These are phyloP conservation scores for Euphorbia tirucalli DNA, from an alignment of 345 rosid genomes.

Conservation along the genomic window DNA sequence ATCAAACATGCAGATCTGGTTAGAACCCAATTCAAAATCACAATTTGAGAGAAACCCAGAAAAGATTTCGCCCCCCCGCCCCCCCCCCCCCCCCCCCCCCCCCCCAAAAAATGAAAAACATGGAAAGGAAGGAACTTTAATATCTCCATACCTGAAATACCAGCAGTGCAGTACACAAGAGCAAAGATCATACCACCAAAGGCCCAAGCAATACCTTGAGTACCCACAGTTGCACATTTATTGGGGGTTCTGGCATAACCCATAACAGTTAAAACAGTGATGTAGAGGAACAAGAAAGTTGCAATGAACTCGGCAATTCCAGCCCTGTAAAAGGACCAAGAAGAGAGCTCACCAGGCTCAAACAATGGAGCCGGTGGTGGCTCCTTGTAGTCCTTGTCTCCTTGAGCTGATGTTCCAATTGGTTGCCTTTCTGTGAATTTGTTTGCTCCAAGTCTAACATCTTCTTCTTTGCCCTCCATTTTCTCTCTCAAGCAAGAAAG, in stretches of 20 bases:
- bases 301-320: constrained; percentile 33
- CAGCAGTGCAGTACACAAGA: constrained; percentile 32
- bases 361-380: constrained; percentile 32
- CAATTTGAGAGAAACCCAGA: not conserved
- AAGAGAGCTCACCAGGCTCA: constrained; percentile 28
- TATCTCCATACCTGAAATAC: constrained; percentile 22
- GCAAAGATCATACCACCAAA: constrained; percentile 38
- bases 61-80: too few relatives aligned
- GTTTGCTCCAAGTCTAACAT: constrained; percentile 32
- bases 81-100: not conserved
- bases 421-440: constrained; percentile 29
- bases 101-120: not conserved
- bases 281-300: constrained; percentile 28
- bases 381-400: constrained; percentile 33
- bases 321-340: constrained; percentile 33
- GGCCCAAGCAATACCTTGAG: constrained; percentile 34
- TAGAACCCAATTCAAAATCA: not conserved
- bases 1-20: constrained; percentile 19
- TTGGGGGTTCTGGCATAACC: constrained; percentile 12
- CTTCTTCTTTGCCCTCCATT: constrained; percentile 33
- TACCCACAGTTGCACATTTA: constrained; percentile 25
- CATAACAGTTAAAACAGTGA: constrained; percentile 28
- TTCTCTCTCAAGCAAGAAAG: not conserved
- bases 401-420: constrained; percentile 28
- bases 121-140: not conserved